A percentile compares a stretch with the other conserved stretches of the same genome.
These are phyloP conservation scores for Coleophoma eucalyptorum DNA, from an alignment of 2,329 filamentous ascomycete genomes.

Conservation along the genomic window DNA sequence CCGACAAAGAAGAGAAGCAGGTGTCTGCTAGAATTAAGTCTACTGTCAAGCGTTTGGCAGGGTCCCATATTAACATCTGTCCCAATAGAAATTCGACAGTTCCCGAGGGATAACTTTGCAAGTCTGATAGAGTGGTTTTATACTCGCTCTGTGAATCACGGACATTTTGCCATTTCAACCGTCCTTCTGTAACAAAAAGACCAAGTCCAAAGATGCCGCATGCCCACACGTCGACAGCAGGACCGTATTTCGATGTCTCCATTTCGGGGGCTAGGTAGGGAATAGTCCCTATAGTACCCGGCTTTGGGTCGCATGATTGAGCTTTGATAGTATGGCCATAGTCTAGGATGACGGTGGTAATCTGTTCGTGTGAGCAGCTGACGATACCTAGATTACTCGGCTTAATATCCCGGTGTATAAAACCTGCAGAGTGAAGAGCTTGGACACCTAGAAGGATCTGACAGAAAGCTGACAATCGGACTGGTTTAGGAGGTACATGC, in stretches of 20 bases:
- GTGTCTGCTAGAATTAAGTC: too few relatives aligned
- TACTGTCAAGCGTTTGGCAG: too few relatives aligned
- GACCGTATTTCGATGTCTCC: neutral
- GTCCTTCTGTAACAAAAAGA: neutral
- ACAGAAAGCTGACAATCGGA: slow-evolving; percentile 1
- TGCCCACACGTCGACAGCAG: slow-evolving; percentile 1
- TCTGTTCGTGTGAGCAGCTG: neutral
- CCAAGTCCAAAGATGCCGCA: neutral
- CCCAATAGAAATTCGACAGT: too few relatives aligned
- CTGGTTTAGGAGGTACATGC: neutral
- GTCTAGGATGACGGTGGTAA: neutral
- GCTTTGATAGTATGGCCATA: neutral
- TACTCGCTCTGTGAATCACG: too few relatives aligned
- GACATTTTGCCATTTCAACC: too few relatives aligned
- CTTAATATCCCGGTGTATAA: slow-evolving; percentile 6
- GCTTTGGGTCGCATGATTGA: neutral
- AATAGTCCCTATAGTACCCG: neutral
- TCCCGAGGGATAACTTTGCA: too few relatives aligned
- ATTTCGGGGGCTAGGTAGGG: slow-evolving; percentile 3
- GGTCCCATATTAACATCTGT: too few relatives aligned
- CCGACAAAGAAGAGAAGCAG: too few relatives aligned
- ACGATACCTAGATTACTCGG: slow-evolving; percentile 3
- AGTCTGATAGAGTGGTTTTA: too few relatives aligned
- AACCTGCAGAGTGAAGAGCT: slow-evolving; percentile 1
- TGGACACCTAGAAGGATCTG: slow-evolving; percentile 3